Base-by-base conservation (phyloP, 75 land plant species). In the Selaginella tamariscina region DNA sequence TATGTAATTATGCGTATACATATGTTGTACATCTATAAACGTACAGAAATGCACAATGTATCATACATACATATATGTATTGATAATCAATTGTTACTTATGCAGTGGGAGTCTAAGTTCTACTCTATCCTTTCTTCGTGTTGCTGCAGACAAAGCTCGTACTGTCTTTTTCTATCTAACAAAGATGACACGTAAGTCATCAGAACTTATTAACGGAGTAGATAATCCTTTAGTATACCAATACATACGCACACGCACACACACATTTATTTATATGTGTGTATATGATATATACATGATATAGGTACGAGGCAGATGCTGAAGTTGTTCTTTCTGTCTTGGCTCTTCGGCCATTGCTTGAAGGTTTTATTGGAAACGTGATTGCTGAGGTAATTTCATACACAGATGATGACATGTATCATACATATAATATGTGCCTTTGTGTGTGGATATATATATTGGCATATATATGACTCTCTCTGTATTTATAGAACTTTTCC, bases 301-400 rank as follows among this genome's bases (percentile, higher is more conserved):
- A 33, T 68, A 90, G 96, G 78, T 87, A 87, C 77, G 96, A 87
- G 78, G 84, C 88, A 75, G 88, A 90, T 74, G 86, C 91, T 5
- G 96, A 87, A 81, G 83, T 86, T 44, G 89, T 87, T 70, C 82
- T 90, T 15, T 82, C 88, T 31, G 78, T 86, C 27, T 80, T 90
- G 72, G 96, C 96, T 32, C 80, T 90, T 56, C 91, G 86, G 75
- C 85, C 91, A 65, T 26, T 67, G 22, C 76, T 90, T 71, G 74
- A 84, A 29, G 72, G 73, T 24, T 81, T 74, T 68, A 65, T 5
- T 5, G 75, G 86, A 32, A 83, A 90, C 30, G 79, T 86, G 23
- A 78, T 90, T 73, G 88, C 86, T 63, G 96, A 90, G 96, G 96
- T 90, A 79, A 39, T 15, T 5, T 5, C 5, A 15, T 5, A 15